phyloP scores from a whole-genome alignment of 2,329 filamentous ascomycete species.

The Hymenoscyphus scutula region DNA sequence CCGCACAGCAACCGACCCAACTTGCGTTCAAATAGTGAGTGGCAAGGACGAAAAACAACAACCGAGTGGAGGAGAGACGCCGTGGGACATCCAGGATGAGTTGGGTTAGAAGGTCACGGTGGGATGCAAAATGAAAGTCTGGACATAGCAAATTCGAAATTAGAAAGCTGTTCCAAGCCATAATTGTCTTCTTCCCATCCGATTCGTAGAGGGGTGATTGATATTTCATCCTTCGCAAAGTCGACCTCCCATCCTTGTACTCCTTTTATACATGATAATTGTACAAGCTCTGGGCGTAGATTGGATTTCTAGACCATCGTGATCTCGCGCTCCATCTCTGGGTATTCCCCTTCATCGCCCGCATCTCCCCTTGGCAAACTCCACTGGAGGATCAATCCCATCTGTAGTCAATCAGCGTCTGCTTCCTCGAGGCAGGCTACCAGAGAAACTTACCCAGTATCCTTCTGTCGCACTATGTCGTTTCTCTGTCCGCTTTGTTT shows the following conservation, averaged over 20 bases:
- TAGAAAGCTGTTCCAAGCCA: neutral
- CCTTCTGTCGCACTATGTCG: slow-evolving; percentile 72
- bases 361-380: neutral
- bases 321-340: neutral
- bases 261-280: slow-evolving; percentile 6
- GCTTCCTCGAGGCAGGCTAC: neutral
- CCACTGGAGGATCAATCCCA: slow-evolving; percentile 32
- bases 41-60: no score
- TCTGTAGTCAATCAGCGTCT: slow-evolving; percentile 24
- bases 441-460: slow-evolving; percentile 62
- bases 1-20: no score
- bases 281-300: slow-evolving; percentile 2
- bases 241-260: neutral
- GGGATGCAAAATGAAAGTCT: neutral
- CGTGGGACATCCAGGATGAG: no score
- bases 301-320: neutral
- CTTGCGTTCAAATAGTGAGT: no score
- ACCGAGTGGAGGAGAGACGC: no score
- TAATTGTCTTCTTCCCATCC: neutral
- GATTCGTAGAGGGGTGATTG: slow-evolving; percentile 1
- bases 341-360: neutral
- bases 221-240: neutral
- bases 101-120: neutral
- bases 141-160: neutral
- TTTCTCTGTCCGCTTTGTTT: slow-evolving; percentile 67